These are phyloP conservation scores for Calonectria pteridis DNA, from an alignment of 2,329 filamentous ascomycete genomes.

Conservation along the genomic window DNA sequence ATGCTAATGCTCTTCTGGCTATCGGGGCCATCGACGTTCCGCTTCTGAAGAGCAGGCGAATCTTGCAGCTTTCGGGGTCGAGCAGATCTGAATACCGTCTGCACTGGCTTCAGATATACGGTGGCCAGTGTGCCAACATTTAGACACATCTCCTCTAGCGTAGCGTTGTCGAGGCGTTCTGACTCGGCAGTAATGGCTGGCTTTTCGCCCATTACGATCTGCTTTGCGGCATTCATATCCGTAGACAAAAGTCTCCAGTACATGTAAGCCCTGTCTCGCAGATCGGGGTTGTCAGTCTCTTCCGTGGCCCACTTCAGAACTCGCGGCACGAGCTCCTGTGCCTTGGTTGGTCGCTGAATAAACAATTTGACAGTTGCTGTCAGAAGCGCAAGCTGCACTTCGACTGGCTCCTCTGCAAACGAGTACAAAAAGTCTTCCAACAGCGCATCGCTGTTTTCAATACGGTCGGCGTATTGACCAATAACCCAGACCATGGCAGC, in stretches of 20 bases:
- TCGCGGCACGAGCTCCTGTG: slow-evolving; percentile 91
- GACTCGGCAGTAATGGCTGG: slow-evolving; percentile 96
- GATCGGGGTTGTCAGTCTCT: slow-evolving; percentile 98
- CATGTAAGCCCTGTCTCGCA: slow-evolving; percentile 97
- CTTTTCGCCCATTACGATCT: slow-evolving; percentile 97
- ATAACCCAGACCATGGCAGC: slow-evolving; percentile 99
- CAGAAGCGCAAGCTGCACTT: slow-evolving; percentile 93
- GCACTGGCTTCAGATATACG: slow-evolving; percentile 97
- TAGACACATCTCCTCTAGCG: slow-evolving; percentile 96
- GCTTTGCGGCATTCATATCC: slow-evolving; percentile 86
- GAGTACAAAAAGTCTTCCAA: slow-evolving; percentile 95
- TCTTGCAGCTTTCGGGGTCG: slow-evolving; percentile 83
- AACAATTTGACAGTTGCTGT: slow-evolving; percentile 98
- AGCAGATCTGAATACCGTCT: slow-evolving; percentile 94
- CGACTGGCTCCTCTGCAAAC: slow-evolving; percentile 93
- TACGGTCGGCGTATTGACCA: slow-evolving; percentile 95
- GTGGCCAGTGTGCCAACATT: slow-evolving; percentile 96
- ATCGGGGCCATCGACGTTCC: slow-evolving; percentile 69
- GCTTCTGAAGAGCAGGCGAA: slow-evolving; percentile 86
- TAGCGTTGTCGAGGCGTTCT: slow-evolving; percentile 90
- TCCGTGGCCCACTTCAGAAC: slow-evolving; percentile 99
- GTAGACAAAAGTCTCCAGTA: slow-evolving; percentile 98
- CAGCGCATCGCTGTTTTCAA: slow-evolving; percentile 94
- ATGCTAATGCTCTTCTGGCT: slow-evolving; percentile 71
- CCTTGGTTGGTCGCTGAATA: slow-evolving; percentile 95